phyloP scores from a whole-genome alignment of 2,329 filamentous ascomycete genomes.

The Alternaria hordeiaustralica region DNA sequence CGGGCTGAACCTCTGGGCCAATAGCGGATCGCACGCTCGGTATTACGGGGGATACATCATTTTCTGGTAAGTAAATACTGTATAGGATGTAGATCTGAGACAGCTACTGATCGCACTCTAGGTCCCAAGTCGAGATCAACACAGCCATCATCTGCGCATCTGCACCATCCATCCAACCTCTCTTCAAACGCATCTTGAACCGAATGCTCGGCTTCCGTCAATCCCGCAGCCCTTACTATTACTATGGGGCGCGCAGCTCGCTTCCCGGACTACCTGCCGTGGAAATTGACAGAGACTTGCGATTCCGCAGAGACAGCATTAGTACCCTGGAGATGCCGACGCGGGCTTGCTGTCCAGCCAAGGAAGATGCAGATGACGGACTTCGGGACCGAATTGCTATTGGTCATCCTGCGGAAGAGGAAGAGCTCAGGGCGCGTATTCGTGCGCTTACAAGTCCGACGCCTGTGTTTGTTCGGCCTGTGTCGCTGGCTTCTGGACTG shows the following conservation, averaged over 20 bases:
- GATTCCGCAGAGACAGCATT: neutral
- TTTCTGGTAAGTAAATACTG: conserved; percentile 16
- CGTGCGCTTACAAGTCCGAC: conserved; percentile 3
- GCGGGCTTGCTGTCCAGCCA: neutral
- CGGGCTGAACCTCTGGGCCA: conserved; percentile 25
- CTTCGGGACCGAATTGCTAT: neutral
- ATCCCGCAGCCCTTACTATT: conserved; percentile 15
- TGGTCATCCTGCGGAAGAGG: neutral
- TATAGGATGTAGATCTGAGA: neutral
- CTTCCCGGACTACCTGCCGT: neutral
- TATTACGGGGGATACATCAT: conserved; percentile 35
- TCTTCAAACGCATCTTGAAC: conserved; percentile 23
- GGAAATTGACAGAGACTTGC: neutral
- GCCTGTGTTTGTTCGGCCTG: neutral
- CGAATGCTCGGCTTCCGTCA: conserved; percentile 11
- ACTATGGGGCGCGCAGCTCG: conserved; percentile 5
- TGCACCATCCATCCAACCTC: conserved; percentile 30
- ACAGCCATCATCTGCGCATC: conserved; percentile 35
- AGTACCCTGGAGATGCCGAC: conserved; percentile 3
- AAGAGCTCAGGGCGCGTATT: neutral
- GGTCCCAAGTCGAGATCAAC: conserved; percentile 33
- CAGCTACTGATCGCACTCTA: neutral
- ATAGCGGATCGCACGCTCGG: conserved; percentile 6
- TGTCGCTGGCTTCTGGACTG: neutral
- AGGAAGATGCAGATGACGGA: neutral